phyloP scores from a whole-genome alignment of 208 protist species.

The Lotmaria passim region DNA sequence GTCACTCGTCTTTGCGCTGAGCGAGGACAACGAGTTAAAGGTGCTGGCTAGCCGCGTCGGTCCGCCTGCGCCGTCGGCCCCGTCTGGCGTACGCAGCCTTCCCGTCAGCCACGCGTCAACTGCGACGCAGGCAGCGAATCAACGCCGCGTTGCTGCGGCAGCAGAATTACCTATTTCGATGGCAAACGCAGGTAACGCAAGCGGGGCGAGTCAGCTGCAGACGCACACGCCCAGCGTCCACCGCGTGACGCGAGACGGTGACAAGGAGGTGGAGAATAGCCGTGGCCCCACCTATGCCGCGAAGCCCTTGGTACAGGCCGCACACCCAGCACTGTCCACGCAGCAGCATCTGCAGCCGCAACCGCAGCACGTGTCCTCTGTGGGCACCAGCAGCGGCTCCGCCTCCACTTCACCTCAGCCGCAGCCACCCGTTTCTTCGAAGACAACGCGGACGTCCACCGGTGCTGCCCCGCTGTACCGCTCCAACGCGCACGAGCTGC shows the following conservation, averaged over 20 bases:
- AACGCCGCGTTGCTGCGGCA: not conserved
- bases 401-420: not conserved
- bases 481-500: constrained; percentile 23
- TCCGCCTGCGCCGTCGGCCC: not conserved
- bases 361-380: not conserved
- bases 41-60: constrained; percentile 31
- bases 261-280: not conserved
- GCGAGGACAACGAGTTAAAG: constrained; percentile 49
- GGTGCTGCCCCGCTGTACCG: constrained; percentile 16
- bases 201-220: constrained; percentile 8
- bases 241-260: not conserved
- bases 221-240: constrained; percentile 28
- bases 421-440: too few species aligned
- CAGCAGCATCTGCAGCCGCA: not conserved
- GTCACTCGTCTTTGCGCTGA: constrained; percentile 36
- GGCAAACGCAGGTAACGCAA: not conserved
- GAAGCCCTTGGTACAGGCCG: constrained; percentile 26
- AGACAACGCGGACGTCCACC: not conserved
- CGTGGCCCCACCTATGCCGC: not conserved
- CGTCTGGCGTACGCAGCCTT: too few species aligned
- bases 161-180: not conserved
- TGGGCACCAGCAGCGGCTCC: not conserved
- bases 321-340: too few species aligned
- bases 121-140: not conserved
- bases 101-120: too few species aligned